A percentile compares a stretch with the other conserved stretches of the same genome.
Conservation (phyloP, 139 green algal genomes). For the Zygnema cylindricum region DNA sequence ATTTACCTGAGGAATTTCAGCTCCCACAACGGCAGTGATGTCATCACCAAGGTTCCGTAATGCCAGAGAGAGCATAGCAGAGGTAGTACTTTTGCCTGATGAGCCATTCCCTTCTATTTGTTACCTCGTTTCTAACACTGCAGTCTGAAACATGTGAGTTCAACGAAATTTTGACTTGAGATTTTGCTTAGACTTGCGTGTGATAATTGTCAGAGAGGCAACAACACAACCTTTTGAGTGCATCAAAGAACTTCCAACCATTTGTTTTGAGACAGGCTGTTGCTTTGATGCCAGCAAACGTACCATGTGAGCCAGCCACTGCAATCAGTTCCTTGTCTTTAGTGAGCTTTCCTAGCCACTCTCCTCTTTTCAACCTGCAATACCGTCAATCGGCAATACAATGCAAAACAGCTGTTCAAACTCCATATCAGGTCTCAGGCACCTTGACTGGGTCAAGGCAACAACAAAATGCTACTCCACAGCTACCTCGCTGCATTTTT, state of each 20-base stretch:
- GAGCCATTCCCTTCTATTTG: neutral
- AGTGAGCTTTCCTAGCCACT: conserved; percentile 62
- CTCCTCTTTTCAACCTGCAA: conserved; percentile 44
- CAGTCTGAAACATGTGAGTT: neutral
- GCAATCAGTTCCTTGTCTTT: conserved; percentile 51
- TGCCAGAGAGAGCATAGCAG: conserved; percentile 57
- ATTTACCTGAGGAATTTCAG: conserved; percentile 55
- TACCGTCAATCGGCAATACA: neutral
- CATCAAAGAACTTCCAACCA: no score
- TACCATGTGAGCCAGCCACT: conserved; percentile 62
- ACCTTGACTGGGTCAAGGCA: no score
- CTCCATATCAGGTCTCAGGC: no score
- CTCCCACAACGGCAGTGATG: conserved; percentile 58
- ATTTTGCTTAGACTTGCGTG: no score
- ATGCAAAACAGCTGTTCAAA: no score
- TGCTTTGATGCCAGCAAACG: neutral
- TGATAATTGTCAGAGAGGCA: no score
- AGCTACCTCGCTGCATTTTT: no score
- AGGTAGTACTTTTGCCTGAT: conserved; percentile 62
- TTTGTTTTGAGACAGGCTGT: neutral
- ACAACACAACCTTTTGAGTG: no score
- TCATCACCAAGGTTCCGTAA: conserved; percentile 33
- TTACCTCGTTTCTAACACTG: no score
- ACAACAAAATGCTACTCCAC: no score
- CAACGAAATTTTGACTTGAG: no score